Evolutionary conservation across 306 rosid genomes (phyloP), one percentile per base, ranked within the genome.

Genomic region (Arachis stenosperma): DNA sequence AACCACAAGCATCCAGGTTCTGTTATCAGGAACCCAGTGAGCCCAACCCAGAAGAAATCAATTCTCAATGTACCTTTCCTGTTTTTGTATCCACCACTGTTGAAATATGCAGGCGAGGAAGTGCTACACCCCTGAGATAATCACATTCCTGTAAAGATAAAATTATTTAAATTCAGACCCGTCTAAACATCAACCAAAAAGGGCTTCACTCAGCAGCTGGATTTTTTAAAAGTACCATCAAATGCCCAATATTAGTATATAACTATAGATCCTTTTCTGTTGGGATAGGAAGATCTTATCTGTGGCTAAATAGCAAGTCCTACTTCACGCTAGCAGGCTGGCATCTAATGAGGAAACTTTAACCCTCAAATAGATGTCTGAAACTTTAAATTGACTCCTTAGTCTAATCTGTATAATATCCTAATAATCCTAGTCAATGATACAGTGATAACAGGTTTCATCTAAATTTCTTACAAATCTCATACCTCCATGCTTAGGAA

Each of bases 31-130:
- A 33, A 33, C 4, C 5, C 37, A 33, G 37, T 33, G 37, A 33
- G 4, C 37, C 37, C 37, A 33, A 60, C 74, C 62, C 70, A 69
- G 57, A 73, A 73, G 70, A 75, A 71, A 50, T 55, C 44, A 41
- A 59, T 41, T 50, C 54, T 42, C 4, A 52, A 62, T 50, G 30
- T 76, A 94, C 98, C 98, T 87, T 94, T 77, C 99, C 99, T 0
- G 99, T 94, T 61, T 83, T 90, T 0, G 86, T 57, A 84, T 94
- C 99, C 85, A 94, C 99, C 62, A 94, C 99, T 10, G 99, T 94
- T 44, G 99, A 94, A 84, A 82, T 54, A 69, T 89, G 83, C 73
- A 94, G 90, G 75, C 91, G 96, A 79, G 99, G 95, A 69, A 71
- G 88, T 64, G 99, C 97, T 61, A 91, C 1, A 42, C 80, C 88